Percentiles rank a stretch among this genome's conserved stretches.
Conservation (phyloP, 2,329 filamentous ascomycete genomes). For the Penicillium hordei region DNA sequence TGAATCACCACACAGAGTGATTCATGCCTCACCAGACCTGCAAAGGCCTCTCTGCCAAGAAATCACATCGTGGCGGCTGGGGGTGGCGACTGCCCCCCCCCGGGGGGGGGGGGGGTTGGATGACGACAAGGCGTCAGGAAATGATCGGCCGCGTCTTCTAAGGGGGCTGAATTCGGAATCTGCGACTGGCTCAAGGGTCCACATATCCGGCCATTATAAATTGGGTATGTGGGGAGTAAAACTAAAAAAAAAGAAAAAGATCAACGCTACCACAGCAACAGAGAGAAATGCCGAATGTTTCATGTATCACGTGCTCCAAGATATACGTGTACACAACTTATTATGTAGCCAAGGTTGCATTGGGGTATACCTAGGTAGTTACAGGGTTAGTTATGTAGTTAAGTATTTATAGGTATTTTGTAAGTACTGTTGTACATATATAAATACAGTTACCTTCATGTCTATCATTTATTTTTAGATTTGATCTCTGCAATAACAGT, state of each 20-base stretch:
- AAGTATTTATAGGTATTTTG: too few relatives aligned
- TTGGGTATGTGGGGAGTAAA: constrained; percentile 9
- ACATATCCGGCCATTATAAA: constrained; percentile 8
- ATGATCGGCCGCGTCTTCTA: constrained; percentile 17
- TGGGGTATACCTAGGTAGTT: too few relatives aligned
- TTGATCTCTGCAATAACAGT: background rate
- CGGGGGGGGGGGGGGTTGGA: too few relatives aligned
- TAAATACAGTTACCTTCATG: background rate
- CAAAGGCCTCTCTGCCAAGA: background rate
- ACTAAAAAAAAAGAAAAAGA: background rate
- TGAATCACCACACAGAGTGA: background rate
- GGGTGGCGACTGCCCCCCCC: constrained; percentile 15
- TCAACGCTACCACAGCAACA: constrained; percentile 1
- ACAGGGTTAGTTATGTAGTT: too few relatives aligned
- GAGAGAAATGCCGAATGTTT: background rate
- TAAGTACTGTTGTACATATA: background rate
- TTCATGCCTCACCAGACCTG: too few relatives aligned
- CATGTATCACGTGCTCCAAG: background rate
- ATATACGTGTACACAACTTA: background rate
- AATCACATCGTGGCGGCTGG: constrained; percentile 6
- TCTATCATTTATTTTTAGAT: background rate
- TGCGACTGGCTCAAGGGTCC: constrained; percentile 6
- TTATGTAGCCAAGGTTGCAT: background rate
- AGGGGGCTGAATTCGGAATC: constrained; percentile 16
- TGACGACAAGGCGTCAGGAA: constrained; percentile 21